Evolutionary conservation across 2,329 filamentous ascomycete genomes (phyloP), one percentile per base, ranked within the genome.

Genomic region (Fusarium chaquense): DNA sequence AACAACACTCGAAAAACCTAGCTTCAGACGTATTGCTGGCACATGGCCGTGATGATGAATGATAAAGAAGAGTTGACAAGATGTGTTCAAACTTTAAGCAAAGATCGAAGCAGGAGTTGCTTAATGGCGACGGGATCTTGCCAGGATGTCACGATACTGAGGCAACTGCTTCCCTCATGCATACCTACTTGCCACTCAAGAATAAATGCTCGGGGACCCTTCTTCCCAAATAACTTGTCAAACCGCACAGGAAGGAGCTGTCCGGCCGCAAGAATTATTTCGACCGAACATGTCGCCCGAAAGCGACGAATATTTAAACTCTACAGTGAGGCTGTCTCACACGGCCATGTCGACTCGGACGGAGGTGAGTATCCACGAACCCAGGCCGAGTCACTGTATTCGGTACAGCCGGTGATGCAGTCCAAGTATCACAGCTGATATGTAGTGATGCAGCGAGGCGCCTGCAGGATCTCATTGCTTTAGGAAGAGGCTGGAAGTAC

Each of bases 11-110:
- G 74, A 71, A 71, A 65, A 77, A 62, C 64, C 62, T 63, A 65
- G 60, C 55, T 58, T 51, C 55, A 63, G 58, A 51, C 36, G 58
- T 71, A 57, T 68, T 73, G 74, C 79, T 81, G 81, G 80, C 79
- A 76, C 81, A 83, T 83, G 75, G 60, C 54, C 60, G 58, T 46
- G 49, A 53, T 57, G 65, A 78, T 81, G 75, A 69, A 77, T 74
- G 75, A 75, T 74, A 72, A 72, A 51, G 69, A 73, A 65, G 52
- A 28, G 52, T 49, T 50, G 35, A 60, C 38, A 28, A 50, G 32
- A n/a, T 36, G 45, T 38, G 35, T 11, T n/a, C 57, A 30, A 41
- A 28, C 26, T n/a, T 35, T 45, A 52, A 44, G 28, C 12, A 58
- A 35, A 45, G 38, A 40, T n/a, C 18, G 56, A 36, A 36, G 26